Percentiles rank a stretch among this genome's conserved stretches.
These are phyloP conservation scores for Kazachstania kunashirensis DNA, from an alignment of 805 yeast genomes.

Conservation along the genomic window DNA sequence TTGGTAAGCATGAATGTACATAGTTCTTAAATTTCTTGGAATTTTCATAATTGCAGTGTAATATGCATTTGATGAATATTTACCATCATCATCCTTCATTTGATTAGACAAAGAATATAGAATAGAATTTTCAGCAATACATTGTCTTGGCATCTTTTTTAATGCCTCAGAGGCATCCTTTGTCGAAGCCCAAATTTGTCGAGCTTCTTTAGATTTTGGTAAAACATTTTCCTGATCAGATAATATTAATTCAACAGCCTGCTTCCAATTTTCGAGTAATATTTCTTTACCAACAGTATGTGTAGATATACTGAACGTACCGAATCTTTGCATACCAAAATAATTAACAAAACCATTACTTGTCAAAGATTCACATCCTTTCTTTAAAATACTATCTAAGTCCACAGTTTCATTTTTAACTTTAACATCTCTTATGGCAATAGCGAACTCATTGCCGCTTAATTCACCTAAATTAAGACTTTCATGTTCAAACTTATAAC, in stretches of 20 bases:
- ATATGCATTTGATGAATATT: slow-evolving; percentile 45
- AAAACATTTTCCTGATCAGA: slow-evolving; percentile 77
- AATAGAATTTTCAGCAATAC: slow-evolving; percentile 75
- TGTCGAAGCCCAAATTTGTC: slow-evolving; percentile 72
- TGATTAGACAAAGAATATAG: slow-evolving; percentile 51
- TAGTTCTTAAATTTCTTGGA: slow-evolving; percentile 83
- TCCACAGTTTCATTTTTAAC: slow-evolving; percentile 26
- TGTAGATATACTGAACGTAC: slow-evolving; percentile 88
- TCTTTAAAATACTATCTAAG: slow-evolving; percentile 38
- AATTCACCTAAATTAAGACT: slow-evolving; percentile 73
- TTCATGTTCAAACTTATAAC: slow-evolving; percentile 55
- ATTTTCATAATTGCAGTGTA: slow-evolving; percentile 77
- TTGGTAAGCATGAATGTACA: slow-evolving; percentile 97
- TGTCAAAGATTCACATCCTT: slow-evolving; percentile 48
- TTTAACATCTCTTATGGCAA: slow-evolving; percentile 69
- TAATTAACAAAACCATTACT: slow-evolving; percentile 81
- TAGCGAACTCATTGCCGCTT: slow-evolving; percentile 78
- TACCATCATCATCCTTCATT: slow-evolving; percentile 37
- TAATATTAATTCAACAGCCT: slow-evolving; percentile 67
- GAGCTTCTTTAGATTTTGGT: slow-evolving; percentile 76
- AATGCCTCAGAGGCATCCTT: slow-evolving; percentile 56
- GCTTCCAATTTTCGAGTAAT: slow-evolving; percentile 65
- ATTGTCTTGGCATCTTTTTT: slow-evolving; percentile 73
- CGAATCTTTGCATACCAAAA: slow-evolving; percentile 97
- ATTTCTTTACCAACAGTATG: slow-evolving; percentile 73